Evolutionary conservation across 176 grass and related monocot genomes (phyloP).

Genomic region (Ampelocalamus luodianensis): DNA sequence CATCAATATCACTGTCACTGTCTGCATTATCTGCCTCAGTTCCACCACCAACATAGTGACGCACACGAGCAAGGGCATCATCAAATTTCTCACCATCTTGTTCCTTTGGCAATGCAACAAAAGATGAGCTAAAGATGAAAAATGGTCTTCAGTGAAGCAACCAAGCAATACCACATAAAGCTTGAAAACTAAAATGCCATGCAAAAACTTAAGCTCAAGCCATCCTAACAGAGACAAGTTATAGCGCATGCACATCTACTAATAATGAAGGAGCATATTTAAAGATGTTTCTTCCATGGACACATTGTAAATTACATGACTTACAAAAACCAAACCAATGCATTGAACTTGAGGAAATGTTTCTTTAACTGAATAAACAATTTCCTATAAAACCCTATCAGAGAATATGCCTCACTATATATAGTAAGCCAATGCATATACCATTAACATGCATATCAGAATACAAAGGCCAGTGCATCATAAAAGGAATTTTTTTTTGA

Average conservation of each 20-base stretch:
- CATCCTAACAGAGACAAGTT: slow-evolving; percentile 7
- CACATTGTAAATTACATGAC: slow-evolving; percentile 3
- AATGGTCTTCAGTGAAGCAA: neutral
- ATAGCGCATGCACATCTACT: neutral
- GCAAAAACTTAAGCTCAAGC: neutral
- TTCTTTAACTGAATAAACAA: slow-evolving; percentile 42
- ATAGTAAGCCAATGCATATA: slow-evolving; percentile 43
- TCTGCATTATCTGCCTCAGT: slow-evolving; percentile 61
- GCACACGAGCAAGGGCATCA: slow-evolving; percentile 81
- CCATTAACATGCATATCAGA: slow-evolving; percentile 81
- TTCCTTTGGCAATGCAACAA: slow-evolving; percentile 55
- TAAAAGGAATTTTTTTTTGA: slow-evolving; percentile 91
- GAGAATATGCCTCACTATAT: slow-evolving; percentile 32
- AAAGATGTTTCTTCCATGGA: slow-evolving; percentile 30
- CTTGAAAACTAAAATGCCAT: slow-evolving; percentile 5
- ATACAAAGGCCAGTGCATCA: slow-evolving; percentile 84
- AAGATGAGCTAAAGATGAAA: neutral
- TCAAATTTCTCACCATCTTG: slow-evolving; percentile 78
- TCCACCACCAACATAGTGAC: slow-evolving; percentile 87
- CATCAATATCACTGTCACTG: slow-evolving; percentile 91
- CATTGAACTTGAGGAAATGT: slow-evolving; percentile 3
- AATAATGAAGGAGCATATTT: slow-evolving; percentile 5
- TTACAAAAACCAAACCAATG: slow-evolving; percentile 23
- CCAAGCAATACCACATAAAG: slow-evolving; percentile 6
- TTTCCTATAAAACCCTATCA: slow-evolving; percentile 24